Conservation (phyloP, 495 filamentous ascomycete genomes). For the Poronia punctata region DNA sequence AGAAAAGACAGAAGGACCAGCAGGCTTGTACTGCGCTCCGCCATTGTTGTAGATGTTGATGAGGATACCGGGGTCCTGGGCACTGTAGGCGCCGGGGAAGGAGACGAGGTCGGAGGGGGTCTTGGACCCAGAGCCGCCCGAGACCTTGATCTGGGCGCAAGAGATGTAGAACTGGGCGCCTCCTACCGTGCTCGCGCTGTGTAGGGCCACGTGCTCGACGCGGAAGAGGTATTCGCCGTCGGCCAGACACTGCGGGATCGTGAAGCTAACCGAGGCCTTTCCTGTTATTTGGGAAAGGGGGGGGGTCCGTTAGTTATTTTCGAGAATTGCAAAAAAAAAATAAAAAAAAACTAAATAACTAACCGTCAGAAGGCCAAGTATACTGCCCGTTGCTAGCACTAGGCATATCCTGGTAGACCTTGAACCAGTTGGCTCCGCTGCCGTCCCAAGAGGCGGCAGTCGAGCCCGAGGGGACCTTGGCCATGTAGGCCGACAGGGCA, state of each 20-base stretch:
- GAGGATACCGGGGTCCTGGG: conserved; percentile 37
- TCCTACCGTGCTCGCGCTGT: conserved; percentile 32
- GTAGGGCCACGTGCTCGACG: conserved; percentile 51
- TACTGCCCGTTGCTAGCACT: conserved; percentile 26
- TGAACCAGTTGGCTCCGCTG: conserved; percentile 44
- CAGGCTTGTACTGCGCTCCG: conserved; percentile 21
- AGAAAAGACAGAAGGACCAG: conserved; percentile 20
- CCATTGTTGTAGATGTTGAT: conserved; percentile 44
- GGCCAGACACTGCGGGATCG: conserved; percentile 41
- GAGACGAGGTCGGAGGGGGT: conserved; percentile 30
- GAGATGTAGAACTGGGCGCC: conserved; percentile 53
- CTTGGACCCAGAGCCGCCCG: conserved; percentile 31
- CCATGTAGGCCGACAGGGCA: conserved; percentile 47
- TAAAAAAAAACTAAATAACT: not conserved
- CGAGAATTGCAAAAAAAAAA: not conserved
- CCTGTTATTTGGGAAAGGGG: conserved; percentile 10
- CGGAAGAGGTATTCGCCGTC: conserved; percentile 54
- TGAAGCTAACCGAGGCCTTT: conserved; percentile 31
- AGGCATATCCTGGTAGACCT: conserved; percentile 44
- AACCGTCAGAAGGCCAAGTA: conserved; percentile 41
- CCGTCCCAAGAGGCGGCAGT: conserved; percentile 42
- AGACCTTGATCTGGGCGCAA: conserved; percentile 39
- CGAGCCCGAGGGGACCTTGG: conserved; percentile 42
- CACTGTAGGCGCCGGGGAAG: conserved; percentile 38
- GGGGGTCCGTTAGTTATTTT: not conserved